Evolutionary conservation across 805 yeast genomes (phyloP), one percentile per base, ranked within the genome.

Genomic region (Candida saitoana): DNA sequence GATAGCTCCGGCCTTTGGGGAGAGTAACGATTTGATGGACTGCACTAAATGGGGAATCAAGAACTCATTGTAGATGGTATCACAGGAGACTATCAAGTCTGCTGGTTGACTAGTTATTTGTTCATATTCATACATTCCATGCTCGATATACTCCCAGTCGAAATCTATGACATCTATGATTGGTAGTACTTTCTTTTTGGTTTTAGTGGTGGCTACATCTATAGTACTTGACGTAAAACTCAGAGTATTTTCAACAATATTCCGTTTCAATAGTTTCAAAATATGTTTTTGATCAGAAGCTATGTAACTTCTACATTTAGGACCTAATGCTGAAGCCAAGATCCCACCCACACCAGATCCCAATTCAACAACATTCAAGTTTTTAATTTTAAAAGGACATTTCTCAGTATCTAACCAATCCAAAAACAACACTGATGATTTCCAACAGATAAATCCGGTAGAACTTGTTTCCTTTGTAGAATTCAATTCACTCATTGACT

Each of bases 391-490:
- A 16, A 69, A 51, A 1, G 71, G 71, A 34, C 65, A 58, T 20
- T 36, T 34, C 16, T 50, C 54, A 17, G 56, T 49, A n/a, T 69
- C 17, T 2, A 80, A 36, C 87, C 88, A 82, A 34, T 78, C 73
- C 1, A 69, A 69, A 31, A 82, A 61, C 2, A 64, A 52, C 2
- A 71, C 67, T 1, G 80, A 67, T 1, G 78, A 63, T 33, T 64
- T 62, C 89, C 89, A 82, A 31, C 81, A 63, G 3, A 82, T 73
- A 45, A 76, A 83, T 9, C 89, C 89, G 0, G 87, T 81, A 3
- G 83, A 73, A 15, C 74, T 65, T 12, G 60, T 32, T 19, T 64
- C 54, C 1, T 54, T 50, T 18, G 59, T 55, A 2, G 71, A 65
- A 8, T 65, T 54, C 19, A 66, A 52, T 9, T 57, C 56, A 5